Conservation (phyloP, 2,329 filamentous ascomycete species). For the Triangularia setosa region DNA sequence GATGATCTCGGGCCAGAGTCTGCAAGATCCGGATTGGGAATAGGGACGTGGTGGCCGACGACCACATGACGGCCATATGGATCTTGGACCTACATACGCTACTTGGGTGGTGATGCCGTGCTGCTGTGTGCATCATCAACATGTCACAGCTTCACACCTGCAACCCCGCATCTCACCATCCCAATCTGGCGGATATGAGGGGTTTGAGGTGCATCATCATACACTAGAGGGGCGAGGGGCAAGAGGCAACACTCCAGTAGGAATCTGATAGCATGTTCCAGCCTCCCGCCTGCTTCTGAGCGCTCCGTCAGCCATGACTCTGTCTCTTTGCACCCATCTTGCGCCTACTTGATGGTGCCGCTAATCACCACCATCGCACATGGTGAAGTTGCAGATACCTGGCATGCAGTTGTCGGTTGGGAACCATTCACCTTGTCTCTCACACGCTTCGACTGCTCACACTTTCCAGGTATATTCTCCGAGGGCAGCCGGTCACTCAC, state of each 20-base stretch:
- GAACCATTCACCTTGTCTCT: not conserved
- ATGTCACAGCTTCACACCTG: not conserved
- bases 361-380: not conserved
- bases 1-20: conserved; percentile 7
- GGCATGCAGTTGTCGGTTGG: not conserved
- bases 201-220: not conserved
- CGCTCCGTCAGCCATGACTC: not conserved
- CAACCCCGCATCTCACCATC: not conserved
- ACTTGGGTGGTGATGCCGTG: not conserved
- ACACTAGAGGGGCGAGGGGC: not conserved
- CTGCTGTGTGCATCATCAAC: not conserved
- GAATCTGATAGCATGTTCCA: no score
- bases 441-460: not conserved
- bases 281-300: not conserved
- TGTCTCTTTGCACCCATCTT: not conserved
- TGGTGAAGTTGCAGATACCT: not conserved
- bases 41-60: not conserved
- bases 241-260: no score
- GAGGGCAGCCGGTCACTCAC: not conserved
- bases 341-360: not conserved
- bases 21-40: not conserved
- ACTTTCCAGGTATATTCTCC: not conserved
- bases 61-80: not conserved
- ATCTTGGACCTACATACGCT: not conserved
- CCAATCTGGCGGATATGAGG: not conserved